Evolutionary conservation across 2,329 filamentous ascomycete species (phyloP).

Genomic region (Orbilia brochopaga): DNA sequence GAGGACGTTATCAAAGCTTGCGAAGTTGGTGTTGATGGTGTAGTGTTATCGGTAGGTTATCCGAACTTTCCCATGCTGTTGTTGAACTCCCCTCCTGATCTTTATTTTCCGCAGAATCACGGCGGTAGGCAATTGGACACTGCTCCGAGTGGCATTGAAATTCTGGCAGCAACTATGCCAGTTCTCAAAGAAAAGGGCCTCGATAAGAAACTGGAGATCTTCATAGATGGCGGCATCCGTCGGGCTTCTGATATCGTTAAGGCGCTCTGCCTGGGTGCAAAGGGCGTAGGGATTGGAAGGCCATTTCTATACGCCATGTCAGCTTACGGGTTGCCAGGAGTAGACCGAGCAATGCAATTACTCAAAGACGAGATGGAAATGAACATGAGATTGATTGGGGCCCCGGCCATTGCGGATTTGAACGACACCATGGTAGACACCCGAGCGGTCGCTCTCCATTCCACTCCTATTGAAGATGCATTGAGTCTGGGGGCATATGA

Average conservation of each 20-base stretch:
- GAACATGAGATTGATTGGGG: slow-evolving; percentile 95
- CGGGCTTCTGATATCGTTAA: slow-evolving; percentile 94
- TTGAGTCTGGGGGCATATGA: slow-evolving; percentile 44
- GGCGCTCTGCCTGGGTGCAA: slow-evolving; percentile 88
- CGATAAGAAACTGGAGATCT: slow-evolving; percentile 81
- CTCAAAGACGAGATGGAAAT: slow-evolving; percentile 98
- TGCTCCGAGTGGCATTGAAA: slow-evolving; percentile 83
- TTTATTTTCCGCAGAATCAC: slow-evolving; percentile 68
- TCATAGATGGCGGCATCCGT: slow-evolving; percentile 86
- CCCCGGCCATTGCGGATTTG: slow-evolving; percentile 74
- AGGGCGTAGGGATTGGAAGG: slow-evolving; percentile 88
- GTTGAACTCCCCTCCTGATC: not conserved
- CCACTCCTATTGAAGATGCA: slow-evolving; percentile 39
- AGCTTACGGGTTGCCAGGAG: slow-evolving; percentile 83
- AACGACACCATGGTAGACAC: slow-evolving; percentile 81
- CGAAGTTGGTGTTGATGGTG: slow-evolving; percentile 80
- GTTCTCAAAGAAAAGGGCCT: slow-evolving; percentile 75
- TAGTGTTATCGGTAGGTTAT: slow-evolving; percentile 72
- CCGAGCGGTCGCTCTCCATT: slow-evolving; percentile 58
- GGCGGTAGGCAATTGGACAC: slow-evolving; percentile 94
- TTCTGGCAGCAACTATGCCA: slow-evolving; percentile 92
- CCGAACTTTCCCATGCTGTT: not conserved
- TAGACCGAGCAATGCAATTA: slow-evolving; percentile 89
- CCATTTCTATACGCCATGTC: slow-evolving; percentile 98
- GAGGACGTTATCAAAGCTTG: slow-evolving; percentile 91